Evolutionary conservation across 257 asterid genomes (phyloP).

Genomic region (Solanum chmielewskii): DNA sequence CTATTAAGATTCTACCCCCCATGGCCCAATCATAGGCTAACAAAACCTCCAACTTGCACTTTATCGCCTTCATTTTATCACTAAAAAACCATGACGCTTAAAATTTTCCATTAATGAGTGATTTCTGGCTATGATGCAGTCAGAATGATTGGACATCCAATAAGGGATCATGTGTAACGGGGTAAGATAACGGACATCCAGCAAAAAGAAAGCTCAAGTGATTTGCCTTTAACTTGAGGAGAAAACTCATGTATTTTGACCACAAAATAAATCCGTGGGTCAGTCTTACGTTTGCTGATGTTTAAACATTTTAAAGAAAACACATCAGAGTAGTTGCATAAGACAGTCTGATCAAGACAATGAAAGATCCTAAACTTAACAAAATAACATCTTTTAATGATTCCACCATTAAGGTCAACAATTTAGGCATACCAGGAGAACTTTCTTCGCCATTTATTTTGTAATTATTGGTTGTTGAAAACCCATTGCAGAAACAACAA

Average conservation of each 20-base stretch:
- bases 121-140: background rate
- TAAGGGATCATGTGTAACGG: background rate
- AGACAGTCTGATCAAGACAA: background rate
- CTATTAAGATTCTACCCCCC: background rate
- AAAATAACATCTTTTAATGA: background rate
- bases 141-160: background rate
- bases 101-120: background rate
- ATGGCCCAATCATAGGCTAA: background rate
- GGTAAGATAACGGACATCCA: background rate
- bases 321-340: background rate
- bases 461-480: background rate
- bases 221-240: background rate
- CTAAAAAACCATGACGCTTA: background rate
- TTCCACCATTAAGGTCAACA: background rate
- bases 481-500: background rate
- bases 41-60: background rate
- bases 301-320: background rate
- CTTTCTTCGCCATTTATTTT: background rate
- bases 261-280: background rate
- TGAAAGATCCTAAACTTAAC: background rate
- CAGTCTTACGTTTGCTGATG: background rate
- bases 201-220: background rate
- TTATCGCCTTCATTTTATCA: background rate
- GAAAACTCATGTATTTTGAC: background rate
- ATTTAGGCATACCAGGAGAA: background rate